phyloP scores from a whole-genome alignment of 139 green algal species.

The Zygnema circumcarinatum region DNA sequence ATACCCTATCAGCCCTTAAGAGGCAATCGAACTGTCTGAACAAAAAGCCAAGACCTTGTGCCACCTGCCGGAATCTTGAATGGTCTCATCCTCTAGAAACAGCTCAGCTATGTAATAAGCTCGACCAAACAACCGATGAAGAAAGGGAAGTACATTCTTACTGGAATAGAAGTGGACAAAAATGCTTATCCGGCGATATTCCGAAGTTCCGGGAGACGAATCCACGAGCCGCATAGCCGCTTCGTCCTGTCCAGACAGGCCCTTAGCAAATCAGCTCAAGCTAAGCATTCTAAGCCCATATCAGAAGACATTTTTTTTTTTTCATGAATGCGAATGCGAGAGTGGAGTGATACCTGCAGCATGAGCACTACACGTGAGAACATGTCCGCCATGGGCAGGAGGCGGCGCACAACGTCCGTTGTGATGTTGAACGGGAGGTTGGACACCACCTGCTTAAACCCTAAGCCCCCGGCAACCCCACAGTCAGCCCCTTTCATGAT shows the following conservation, averaged over 20 bases:
- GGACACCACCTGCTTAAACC: conserved; percentile 78
- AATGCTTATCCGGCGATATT: conserved; percentile 87
- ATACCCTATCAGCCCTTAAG: too few species aligned
- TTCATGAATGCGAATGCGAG: neutral
- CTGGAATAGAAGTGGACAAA: conserved; percentile 74
- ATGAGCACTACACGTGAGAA: conserved; percentile 80
- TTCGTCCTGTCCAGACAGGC: conserved; percentile 77
- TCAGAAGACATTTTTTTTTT: neutral
- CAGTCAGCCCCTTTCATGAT: neutral
- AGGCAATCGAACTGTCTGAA: too few species aligned
- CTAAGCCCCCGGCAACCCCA: neutral
- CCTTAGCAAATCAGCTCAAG: too few species aligned
- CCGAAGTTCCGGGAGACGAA: conserved; percentile 18
- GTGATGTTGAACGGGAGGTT: conserved; percentile 99
- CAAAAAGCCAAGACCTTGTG: too few species aligned
- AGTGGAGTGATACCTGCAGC: conserved; percentile 67
- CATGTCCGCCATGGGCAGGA: conserved; percentile 77
- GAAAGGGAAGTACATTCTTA: too few species aligned
- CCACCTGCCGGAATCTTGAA: too few species aligned
- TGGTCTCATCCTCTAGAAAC: too few species aligned
- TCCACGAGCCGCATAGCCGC: conserved; percentile 73
- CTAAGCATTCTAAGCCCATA: too few species aligned
- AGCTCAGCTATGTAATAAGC: too few species aligned
- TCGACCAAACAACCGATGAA: too few species aligned
- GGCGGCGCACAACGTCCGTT: conserved; percentile 81